Conservation (phyloP, 164 flowering plant species). For the Akebia trifoliata region DNA sequence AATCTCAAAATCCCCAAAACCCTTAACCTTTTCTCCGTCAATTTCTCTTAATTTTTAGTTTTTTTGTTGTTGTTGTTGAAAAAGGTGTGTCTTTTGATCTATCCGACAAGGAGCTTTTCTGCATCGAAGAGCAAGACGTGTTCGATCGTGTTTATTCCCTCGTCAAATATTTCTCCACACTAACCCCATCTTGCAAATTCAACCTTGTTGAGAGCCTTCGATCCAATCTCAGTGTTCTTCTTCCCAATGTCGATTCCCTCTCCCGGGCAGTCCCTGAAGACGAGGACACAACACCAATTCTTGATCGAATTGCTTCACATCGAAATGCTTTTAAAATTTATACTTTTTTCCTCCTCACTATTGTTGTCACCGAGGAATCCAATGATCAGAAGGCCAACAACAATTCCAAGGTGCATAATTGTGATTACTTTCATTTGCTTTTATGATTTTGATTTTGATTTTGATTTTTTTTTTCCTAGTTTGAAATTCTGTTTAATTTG, state of each 20-base stretch:
- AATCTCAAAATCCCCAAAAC: constrained; percentile 3
- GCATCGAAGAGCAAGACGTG: constrained; percentile 83
- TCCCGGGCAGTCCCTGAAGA: constrained; percentile 33
- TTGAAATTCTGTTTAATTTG: constrained; percentile 8
- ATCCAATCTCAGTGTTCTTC: constrained; percentile 85
- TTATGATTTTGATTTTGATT: neutral
- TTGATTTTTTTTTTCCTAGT: neutral
- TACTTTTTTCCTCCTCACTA: constrained; percentile 60
- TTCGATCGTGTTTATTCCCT: constrained; percentile 84
- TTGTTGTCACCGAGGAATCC: constrained; percentile 58
- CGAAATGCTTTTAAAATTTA: constrained; percentile 89
- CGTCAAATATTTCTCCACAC: constrained; percentile 42
- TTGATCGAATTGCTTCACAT: constrained; percentile 57
- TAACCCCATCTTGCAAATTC: constrained; percentile 49
- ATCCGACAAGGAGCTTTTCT: constrained; percentile 87
- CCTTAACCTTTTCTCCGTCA: neutral
- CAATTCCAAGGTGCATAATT: constrained; percentile 54
- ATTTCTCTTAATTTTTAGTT: neutral
- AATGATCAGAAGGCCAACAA: constrained; percentile 19
- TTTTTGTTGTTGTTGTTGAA: neutral
- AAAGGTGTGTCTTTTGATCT: constrained; percentile 84
- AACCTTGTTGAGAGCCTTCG: constrained; percentile 77
- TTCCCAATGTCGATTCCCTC: constrained; percentile 80
- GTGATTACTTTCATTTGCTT: neutral
- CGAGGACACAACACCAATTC: constrained; percentile 22